Percentiles rank a stretch among this genome's conserved stretches.
phyloP scores from a whole-genome alignment of 2,329 filamentous ascomycete genomes.

The Alternaria ethzedia region DNA sequence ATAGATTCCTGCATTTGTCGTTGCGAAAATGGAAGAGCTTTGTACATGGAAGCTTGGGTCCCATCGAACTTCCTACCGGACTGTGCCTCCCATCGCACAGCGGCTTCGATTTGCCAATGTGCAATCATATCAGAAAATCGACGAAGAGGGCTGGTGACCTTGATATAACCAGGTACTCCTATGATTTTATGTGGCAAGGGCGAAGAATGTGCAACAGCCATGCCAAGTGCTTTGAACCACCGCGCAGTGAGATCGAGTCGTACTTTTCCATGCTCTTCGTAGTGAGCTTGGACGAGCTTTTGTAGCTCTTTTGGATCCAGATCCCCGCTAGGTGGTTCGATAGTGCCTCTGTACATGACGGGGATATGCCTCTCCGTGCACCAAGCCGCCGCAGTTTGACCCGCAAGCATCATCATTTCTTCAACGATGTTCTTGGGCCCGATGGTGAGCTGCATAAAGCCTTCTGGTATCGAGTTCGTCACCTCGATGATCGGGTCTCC shows the following conservation, averaged over 20 bases:
- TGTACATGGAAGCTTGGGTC: conserved; percentile 32
- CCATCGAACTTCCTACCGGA: conserved; percentile 52
- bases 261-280: conserved; percentile 44
- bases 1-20: conserved; percentile 58
- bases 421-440: conserved; percentile 39
- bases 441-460: conserved; percentile 19
- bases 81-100: conserved; percentile 61
- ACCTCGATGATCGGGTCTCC: conserved; percentile 55
- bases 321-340: conserved; percentile 24
- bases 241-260: conserved; percentile 48
- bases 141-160: conserved; percentile 66
- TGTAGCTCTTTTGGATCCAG: conserved; percentile 28
- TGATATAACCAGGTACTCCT: conserved; percentile 61
- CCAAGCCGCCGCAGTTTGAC: conserved; percentile 59
- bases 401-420: conserved; percentile 63
- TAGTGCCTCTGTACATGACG: conserved; percentile 55
- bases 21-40: conserved; percentile 60
- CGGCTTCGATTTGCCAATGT: conserved; percentile 70
- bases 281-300: conserved; percentile 46
- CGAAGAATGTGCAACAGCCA: conserved; percentile 52
- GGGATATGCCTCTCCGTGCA: conserved; percentile 60
- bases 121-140: conserved; percentile 66
- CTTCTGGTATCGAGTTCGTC: conserved; percentile 8
- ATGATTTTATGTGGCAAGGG: conserved; percentile 59
- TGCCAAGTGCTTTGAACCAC: conserved; percentile 52